Evolutionary conservation across 2,329 filamentous ascomycete genomes (phyloP), one percentile per base, ranked within the genome.

Genomic region (Pseudogymnoascus sp.): DNA sequence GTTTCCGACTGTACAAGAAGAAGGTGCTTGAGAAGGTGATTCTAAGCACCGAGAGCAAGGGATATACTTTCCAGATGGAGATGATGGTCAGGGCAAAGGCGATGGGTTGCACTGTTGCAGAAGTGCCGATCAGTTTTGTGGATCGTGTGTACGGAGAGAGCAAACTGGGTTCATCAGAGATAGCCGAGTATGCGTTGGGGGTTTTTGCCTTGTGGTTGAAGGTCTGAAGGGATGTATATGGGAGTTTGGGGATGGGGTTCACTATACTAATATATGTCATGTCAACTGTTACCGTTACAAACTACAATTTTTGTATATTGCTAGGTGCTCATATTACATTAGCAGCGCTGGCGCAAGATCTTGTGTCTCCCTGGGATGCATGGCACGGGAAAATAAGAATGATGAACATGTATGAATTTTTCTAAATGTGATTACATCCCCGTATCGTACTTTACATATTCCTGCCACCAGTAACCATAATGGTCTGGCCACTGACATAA

Each of bases 1-100:
- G 89, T 75, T 99, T 98, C 79, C 82, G 95, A 67, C 77, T 99
- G 75, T 99, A 99, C 78, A 98, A 96, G 87, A 92, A 89, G 79
- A 80, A 82, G 65, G 91, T 96, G 66, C 78, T 99, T 72, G 85
- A 96, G 76, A 93, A 91, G 81, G 91, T 96, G 64, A 97, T 99
- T 71, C 81, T 83, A 72, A 91, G 84, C 77, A 97, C 92, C 7
- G 89, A 97, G 82, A 95, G 91, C 75, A 96, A 98, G 80, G 95
- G 95, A 2, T 99, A 98, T 76, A 93, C 90, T 41, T 99, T 99
- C 82, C 95, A 99, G 85, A 99, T 99, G 95, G 93, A 97, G 83
- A 89, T 99, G 87, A 98, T 97, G 88, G 93, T 98, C 7, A 84
- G 93, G 66, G 95, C 95, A 35, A 97, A 97, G 85, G 90, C 89